A percentile compares a stretch with the other conserved stretches of the same genome.
Evolutionary conservation across 768 basidiomycete genomes (phyloP).

Genomic region (Kwoniella sp.): DNA sequence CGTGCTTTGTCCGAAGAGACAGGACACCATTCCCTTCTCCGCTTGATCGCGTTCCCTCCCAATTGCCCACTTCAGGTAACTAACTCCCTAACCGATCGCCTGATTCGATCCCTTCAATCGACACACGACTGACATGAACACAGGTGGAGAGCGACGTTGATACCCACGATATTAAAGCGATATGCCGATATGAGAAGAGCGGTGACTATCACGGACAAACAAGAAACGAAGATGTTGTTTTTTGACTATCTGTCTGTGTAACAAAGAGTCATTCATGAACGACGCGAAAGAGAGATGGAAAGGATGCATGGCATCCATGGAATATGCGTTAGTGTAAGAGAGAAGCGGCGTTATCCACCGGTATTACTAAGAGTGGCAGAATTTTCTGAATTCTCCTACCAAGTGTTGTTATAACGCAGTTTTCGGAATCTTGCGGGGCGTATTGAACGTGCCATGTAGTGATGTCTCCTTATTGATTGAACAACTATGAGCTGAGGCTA

Average conservation of each 20-base stretch:
- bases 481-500: too few relatives aligned
- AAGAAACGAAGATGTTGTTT: too few relatives aligned
- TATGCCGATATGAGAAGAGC: neutral
- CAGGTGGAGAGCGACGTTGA: neutral
- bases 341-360: constrained; percentile 2
- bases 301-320: neutral
- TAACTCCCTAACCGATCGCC: too few relatives aligned
- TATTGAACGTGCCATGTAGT: too few relatives aligned
- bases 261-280: too few relatives aligned
- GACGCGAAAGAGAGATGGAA: neutral
- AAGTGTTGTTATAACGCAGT: neutral
- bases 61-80: too few relatives aligned
- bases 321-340: too few relatives aligned
- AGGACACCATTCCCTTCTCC: neutral
- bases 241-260: too few relatives aligned
- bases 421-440: neutral
- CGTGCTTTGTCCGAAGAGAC: neutral
- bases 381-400: neutral
- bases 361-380: neutral
- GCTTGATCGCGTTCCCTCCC: neutral
- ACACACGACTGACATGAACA: neutral
- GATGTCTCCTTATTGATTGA: too few relatives aligned
- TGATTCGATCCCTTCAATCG: too few relatives aligned
- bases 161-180: neutral
- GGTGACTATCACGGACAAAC: neutral